phyloP scores from a whole-genome alignment of 139 green algal genomes.

The Micractinium conductrix region DNA sequence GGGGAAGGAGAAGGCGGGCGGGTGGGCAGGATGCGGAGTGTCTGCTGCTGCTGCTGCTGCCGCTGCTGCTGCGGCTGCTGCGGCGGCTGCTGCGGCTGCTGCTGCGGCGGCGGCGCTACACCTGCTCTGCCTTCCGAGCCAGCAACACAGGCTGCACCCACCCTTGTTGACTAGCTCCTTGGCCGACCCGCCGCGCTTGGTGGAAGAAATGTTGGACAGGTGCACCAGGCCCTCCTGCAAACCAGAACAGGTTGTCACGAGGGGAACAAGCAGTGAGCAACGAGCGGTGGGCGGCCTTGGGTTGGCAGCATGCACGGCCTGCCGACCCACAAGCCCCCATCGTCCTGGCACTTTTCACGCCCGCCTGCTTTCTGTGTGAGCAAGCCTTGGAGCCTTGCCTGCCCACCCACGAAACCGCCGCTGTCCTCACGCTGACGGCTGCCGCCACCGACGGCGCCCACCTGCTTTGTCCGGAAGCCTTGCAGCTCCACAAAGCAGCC shows the following conservation, averaged over 20 bases:
- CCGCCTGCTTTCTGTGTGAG: no score
- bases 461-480: slow-evolving; percentile 62
- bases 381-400: no score
- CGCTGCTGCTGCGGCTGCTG: no score
- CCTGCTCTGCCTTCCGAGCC: no score
- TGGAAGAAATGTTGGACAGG: slow-evolving; percentile 82
- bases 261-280: no score
- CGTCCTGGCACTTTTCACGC: no score
- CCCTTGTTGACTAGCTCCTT: slow-evolving; percentile 56
- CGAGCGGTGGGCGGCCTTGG: background rate
- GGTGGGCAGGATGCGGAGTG: background rate
- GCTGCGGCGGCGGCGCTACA: no score
- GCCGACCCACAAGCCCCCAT: no score
- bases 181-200: slow-evolving; percentile 17
- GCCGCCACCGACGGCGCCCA: background rate
- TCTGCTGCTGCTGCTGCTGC: no score
- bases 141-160: no score
- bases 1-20: background rate
- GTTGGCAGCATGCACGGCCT: background rate
- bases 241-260: no score
- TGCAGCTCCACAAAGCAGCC: slow-evolving; percentile 96
- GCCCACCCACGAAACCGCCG: background rate
- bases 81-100: no score
- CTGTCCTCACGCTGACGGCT: background rate
- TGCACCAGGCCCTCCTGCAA: slow-evolving; percentile 93